Base-by-base conservation (phyloP, 225 moss, liverwort and hornwort species). In the Physcomitrium patens region DNA sequence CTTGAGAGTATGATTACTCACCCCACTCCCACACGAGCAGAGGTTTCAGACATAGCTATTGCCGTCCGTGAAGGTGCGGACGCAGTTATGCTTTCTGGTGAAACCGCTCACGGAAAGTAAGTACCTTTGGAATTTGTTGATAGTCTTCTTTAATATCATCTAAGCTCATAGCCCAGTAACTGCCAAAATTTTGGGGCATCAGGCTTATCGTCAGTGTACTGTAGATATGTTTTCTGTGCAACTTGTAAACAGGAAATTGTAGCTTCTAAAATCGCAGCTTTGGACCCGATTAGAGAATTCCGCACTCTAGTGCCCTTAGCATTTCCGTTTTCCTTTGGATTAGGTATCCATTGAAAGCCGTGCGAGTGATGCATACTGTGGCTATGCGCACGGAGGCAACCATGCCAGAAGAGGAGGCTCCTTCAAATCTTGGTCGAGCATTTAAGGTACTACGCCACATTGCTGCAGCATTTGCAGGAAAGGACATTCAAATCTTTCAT, bases 61-160 rank as follows among this genome's bases (percentile, higher is more conserved):
- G 96, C 96, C 55, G 94, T 96, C 44, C 84, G 94, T 22, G 94
- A 96, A 81, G 94, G 94, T 70, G 88, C 89, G 20, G 96, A 96
- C 77, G 96, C 94, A 51, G 70, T 94, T 71, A 96, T 96, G 96
- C 89, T 96, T 50, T 96, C 96, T 72, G 94, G 96, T 64, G 96
- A 96, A 89, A 94, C 96, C 68, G 96, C 96, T 71, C 97, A 99
- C 71, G 97, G 97, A 83, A 99, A 93, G 96, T 96, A 92, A 88
- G 93, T 70, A 19, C 46, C 28, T 59, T 73, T 10, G 44, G 12
- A 57, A 48, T 47, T 23, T 15, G 26, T 42, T n/a, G 41, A 26
- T 58, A 8, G 52, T 37, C 47, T 24, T 45, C 60, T 9, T 37
- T 11, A 46, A 23, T 41, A 18, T 22, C 27, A n/a, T 46, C 16